These are phyloP conservation scores for Triticum timopheevii DNA, from an alignment of 176 grass and related monocot species.

Conservation along the genomic window DNA sequence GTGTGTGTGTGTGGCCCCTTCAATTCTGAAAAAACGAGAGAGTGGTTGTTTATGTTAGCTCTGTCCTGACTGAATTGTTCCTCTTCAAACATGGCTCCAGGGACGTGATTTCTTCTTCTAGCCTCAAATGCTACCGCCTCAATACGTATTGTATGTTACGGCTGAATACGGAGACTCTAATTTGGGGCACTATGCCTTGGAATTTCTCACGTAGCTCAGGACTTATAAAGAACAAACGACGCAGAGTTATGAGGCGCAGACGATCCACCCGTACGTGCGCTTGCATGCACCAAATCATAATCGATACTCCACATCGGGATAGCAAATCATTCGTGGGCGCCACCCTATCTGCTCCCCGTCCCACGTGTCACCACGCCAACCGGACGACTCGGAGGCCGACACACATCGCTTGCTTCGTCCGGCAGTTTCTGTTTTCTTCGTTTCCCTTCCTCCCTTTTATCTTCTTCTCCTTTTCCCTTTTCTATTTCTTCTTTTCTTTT, in stretches of 20 bases:
- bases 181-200: neutral
- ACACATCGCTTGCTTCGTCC: neutral
- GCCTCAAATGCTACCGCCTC: neutral
- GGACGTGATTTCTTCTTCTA: neutral
- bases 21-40: neutral
- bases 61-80: neutral
- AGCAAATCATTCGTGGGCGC: conserved; percentile 43
- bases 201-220: too few relatives aligned
- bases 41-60: neutral
- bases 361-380: neutral
- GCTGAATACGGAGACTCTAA: neutral
- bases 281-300: conserved; percentile 22
- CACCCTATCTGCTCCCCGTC: conserved; percentile 28
- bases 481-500: neutral
- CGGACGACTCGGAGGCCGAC: conserved; percentile 13
- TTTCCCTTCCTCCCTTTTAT: neutral
- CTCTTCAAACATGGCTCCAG: neutral
- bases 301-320: conserved; percentile 29
- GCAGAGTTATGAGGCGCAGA: conserved; percentile 18
- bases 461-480: neutral
- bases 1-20: neutral
- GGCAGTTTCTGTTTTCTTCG: neutral
- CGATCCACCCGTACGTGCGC: conserved; percentile 29
- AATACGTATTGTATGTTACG: too few relatives aligned
- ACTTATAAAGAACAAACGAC: neutral